Evolutionary conservation across 140 eudicot species (phyloP).

Genomic region (Ambrosia hybrid): DNA sequence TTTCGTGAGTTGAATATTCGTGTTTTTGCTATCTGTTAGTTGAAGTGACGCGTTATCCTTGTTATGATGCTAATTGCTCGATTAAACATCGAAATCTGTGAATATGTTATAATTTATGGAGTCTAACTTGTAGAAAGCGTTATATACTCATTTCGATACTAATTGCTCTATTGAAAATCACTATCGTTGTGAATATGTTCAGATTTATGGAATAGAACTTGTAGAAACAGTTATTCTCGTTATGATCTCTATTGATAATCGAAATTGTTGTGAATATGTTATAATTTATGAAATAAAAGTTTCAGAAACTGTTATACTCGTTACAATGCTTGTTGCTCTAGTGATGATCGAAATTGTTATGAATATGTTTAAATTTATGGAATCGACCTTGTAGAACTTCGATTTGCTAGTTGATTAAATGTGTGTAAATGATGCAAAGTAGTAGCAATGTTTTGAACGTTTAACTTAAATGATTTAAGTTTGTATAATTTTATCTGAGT

Average conservation of each 20-base stretch:
- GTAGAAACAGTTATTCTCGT: background rate
- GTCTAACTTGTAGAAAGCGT: background rate
- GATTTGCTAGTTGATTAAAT: background rate
- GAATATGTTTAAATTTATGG: background rate
- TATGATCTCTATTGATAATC: background rate
- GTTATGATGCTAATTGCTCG: background rate
- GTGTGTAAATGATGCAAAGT: no score
- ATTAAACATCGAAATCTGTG: background rate
- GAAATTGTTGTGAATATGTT: background rate
- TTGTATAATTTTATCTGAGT: no score
- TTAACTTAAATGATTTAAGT: no score
- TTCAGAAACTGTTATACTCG: no score
- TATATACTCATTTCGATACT: no score
- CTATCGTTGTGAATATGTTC: background rate
- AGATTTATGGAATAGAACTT: background rate
- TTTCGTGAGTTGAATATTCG: background rate
- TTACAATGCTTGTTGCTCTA: no score
- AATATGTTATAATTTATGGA: background rate
- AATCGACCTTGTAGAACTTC: background rate
- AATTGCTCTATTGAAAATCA: background rate
- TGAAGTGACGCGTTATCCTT: background rate
- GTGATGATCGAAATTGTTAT: background rate
- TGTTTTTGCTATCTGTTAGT: slow-evolving; percentile 9
- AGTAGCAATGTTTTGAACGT: no score
- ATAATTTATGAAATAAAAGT: background rate